Base-by-base conservation (phyloP, 1,284 basidiomycete species). In the Chalciporus piperatoides region DNA sequence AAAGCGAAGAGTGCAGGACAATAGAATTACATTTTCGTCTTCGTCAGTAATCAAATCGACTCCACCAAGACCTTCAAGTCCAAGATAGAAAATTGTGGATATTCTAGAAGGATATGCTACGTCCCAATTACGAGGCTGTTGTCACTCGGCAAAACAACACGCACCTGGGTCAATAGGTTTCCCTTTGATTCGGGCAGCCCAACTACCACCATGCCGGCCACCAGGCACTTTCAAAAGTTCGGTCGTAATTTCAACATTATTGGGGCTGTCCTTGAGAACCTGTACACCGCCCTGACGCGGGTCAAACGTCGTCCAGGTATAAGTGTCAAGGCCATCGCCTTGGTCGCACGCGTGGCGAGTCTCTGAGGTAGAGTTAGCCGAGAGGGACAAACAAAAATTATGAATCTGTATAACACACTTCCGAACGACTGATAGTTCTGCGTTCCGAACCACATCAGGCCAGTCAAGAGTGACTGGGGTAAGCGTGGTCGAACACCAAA, bases 261-360 rank as follows among this genome's bases (percentile, higher is more conserved):
- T 94, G 48, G 71, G 64, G 17, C 78, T 74, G 67, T 97, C 94
- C 54, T 84, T 80, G 53, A 97, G 76, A 49, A 90, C 80, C 67
- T 97, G 90, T 12, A 88, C 77, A 42, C 92, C 92, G 49, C 91
- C 92, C 59, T 86, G 79, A 25, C 91, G 81, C 12, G 90, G 77
- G 65, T 97, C 92, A 63, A 92, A 94, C 58, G 84, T 80, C 6
- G 86, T 88, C 86, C 90, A 97, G 12, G 86, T 86, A 70, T 96
- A 97, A 35, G 77, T 77, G 44, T 83, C 78, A 39, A 97, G 73
- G 3, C 81, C 84, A 60, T 96, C 91, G 9, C 80, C 82, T 66
- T 96, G 91, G 59, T 94, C 90, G 64, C 92, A 95, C n/a, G 87
- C 78, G 72, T 97, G 93, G 9, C 94, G 83, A 19, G 86, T 73